Evolutionary conservation across 1,284 basidiomycete species (phyloP).

Genomic region (Sporisorium iseilematis-ciliati): DNA sequence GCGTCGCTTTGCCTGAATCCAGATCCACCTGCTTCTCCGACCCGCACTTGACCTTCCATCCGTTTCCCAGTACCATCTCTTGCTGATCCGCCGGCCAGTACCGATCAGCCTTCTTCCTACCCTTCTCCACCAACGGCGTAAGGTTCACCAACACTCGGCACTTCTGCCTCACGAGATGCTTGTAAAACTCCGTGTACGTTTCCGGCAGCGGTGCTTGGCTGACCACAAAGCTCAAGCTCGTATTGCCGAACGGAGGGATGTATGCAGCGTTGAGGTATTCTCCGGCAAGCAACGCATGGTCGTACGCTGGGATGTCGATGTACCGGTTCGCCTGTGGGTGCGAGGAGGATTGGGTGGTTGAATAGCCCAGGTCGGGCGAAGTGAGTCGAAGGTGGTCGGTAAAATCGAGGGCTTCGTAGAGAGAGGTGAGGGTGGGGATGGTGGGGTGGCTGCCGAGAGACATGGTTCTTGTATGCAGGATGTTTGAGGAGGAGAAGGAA

Average conservation of each 20-base stretch:
- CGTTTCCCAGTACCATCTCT: slow-evolving; percentile 23
- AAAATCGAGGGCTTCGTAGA: slow-evolving; percentile 31
- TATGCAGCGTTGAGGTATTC: slow-evolving; percentile 61
- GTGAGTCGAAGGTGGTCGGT: slow-evolving; percentile 33
- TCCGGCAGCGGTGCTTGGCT: slow-evolving; percentile 92
- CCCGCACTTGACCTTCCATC: slow-evolving; percentile 13
- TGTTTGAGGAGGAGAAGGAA: not conserved
- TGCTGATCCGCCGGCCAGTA: slow-evolving; percentile 56
- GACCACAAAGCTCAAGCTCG: slow-evolving; percentile 80
- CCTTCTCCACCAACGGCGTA: slow-evolving; percentile 59
- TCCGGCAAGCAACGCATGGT: slow-evolving; percentile 54
- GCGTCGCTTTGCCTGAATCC: slow-evolving; percentile 25
- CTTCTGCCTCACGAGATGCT: slow-evolving; percentile 39
- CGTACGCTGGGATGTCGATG: slow-evolving; percentile 48
- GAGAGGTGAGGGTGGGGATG: slow-evolving; percentile 13
- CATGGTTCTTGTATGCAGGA: slow-evolving; percentile 15
- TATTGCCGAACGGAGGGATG: slow-evolving; percentile 47
- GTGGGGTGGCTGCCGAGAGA: slow-evolving; percentile 18
- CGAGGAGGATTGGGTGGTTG: slow-evolving; percentile 9
- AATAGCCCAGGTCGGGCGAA: slow-evolving; percentile 26
- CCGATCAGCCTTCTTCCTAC: slow-evolving; percentile 59
- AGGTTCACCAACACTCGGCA: slow-evolving; percentile 63
- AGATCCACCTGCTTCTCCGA: slow-evolving; percentile 11
- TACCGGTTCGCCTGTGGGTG: slow-evolving; percentile 39
- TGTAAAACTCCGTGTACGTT: slow-evolving; percentile 88